phyloP scores from a whole-genome alignment of 2,329 filamentous ascomycete genomes.

The Colletotrichum sublineola region DNA sequence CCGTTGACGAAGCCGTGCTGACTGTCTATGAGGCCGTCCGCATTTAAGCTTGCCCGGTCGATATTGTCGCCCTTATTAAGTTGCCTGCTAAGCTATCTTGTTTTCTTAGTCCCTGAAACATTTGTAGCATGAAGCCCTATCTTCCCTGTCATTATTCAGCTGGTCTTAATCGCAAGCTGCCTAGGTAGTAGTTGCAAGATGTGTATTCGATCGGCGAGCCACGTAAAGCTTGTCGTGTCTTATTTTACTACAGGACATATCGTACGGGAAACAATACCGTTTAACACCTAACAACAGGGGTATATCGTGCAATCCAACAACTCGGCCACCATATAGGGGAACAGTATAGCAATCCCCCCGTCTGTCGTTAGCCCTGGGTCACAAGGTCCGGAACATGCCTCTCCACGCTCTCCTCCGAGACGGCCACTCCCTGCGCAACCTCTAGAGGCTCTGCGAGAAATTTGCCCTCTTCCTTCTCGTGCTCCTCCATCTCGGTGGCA shows the following conservation, averaged over 20 bases:
- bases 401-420: slow-evolving; percentile 69
- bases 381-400: slow-evolving; percentile 60
- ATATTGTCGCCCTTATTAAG: neutral
- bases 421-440: slow-evolving; percentile 65
- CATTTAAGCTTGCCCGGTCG: neutral
- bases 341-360: neutral
- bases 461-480: slow-evolving; percentile 49
- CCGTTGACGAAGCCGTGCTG: neutral
- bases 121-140: neutral
- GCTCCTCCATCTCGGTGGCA: slow-evolving; percentile 48
- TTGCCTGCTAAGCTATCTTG: neutral
- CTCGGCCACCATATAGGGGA: slow-evolving; percentile 9
- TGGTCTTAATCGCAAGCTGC: neutral
- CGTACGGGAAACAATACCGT: slow-evolving; percentile 16
- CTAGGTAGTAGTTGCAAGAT: neutral
- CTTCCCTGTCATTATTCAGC: neutral
- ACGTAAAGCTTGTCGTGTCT: neutral
- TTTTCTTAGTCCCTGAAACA: neutral
- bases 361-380: slow-evolving; percentile 47
- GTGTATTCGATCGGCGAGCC: neutral
- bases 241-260: slow-evolving; percentile 3
- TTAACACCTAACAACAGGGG: slow-evolving; percentile 1
- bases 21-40: neutral
- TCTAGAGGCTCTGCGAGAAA: slow-evolving; percentile 59
- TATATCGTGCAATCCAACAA: slow-evolving; percentile 30